phyloP scores from a whole-genome alignment of 306 rosid species.

The Castanea crenata region DNA sequence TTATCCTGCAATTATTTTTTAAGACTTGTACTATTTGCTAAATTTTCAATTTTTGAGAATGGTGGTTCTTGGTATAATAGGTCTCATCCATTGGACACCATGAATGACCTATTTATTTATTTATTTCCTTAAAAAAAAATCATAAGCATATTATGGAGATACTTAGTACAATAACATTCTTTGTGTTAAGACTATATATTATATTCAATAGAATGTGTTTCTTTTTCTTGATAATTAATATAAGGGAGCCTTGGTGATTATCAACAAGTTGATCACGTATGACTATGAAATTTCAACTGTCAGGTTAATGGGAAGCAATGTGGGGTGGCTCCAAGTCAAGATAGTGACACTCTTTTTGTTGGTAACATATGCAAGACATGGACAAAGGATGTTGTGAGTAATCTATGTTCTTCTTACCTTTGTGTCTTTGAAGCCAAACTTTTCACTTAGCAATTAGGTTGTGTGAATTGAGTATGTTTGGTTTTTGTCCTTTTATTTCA shows the following conservation, averaged over 20 bases:
- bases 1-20: neutral
- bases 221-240: neutral
- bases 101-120: too few relatives aligned
- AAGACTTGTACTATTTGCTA: neutral
- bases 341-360: slow-evolving; percentile 7
- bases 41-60: neutral
- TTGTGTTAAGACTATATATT: too few relatives aligned
- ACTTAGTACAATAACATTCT: too few relatives aligned
- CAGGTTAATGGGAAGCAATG: slow-evolving; percentile 15
- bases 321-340: slow-evolving; percentile 13
- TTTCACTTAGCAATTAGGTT: neutral
- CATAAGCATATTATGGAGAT: too few relatives aligned
- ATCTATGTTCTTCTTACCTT: neutral
- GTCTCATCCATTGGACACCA: too few relatives aligned
- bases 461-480: neutral
- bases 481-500: neutral
- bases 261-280: neutral
- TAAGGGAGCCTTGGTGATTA: neutral
- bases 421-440: neutral
- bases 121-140: too few relatives aligned
- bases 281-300: neutral
- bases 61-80: too few relatives aligned
- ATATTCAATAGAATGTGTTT: neutral
- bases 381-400: neutral
- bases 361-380: slow-evolving; percentile 10